Base-by-base conservation (phyloP, 768 basidiomycete genomes). In the Leccinum subtestaceum region DNA sequence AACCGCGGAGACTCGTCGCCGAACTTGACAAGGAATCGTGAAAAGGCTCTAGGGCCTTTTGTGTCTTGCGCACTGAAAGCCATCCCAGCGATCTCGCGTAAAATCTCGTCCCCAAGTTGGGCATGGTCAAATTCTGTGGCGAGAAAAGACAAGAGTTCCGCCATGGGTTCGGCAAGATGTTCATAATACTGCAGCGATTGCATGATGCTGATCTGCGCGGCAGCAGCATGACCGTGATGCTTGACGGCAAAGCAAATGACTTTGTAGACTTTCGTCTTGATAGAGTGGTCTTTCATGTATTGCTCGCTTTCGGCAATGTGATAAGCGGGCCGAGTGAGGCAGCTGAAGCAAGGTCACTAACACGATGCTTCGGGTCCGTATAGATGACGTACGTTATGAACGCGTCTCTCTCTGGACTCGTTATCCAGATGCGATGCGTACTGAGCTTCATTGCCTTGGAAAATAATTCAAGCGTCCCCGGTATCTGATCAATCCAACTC, bases 101-200 rank as follows among this genome's bases (percentile, higher is more conserved):
- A 77, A 49, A 98, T 81, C 65, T 98, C 95, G 65, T 98, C 96
- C 0, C 90, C 91, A 5, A 98, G 81, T 69, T 95, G 93, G 2
- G 86, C 78, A 60, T 93, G 85, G 72, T 97, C 95, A 66, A 89
- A 98, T 56, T 96, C 89, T 57, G 87, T 87, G 8, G 88, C 83
- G 15, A 97, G 82, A 52, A 87, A 77, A 32, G 85, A 80, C 25
- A 98, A 80, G 50, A 91, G 86, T 64, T 98, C 96, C 0, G 97
- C 96, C 86, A 98, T 90, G 2, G 90, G 88, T 67, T 98, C 96
- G 0, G 92, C 85, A 21, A 97, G 83, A 68, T 98, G 96, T 65
- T 99, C 97, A 64, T 87, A 93, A 73, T 95, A 96, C 60, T 95
- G 94, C 13, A 99, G 78, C 50, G 84, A 86, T 69, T 97, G 95